phyloP scores from a whole-genome alignment of 176 grass and related monocot genomes.

The Stipa capillata region DNA sequence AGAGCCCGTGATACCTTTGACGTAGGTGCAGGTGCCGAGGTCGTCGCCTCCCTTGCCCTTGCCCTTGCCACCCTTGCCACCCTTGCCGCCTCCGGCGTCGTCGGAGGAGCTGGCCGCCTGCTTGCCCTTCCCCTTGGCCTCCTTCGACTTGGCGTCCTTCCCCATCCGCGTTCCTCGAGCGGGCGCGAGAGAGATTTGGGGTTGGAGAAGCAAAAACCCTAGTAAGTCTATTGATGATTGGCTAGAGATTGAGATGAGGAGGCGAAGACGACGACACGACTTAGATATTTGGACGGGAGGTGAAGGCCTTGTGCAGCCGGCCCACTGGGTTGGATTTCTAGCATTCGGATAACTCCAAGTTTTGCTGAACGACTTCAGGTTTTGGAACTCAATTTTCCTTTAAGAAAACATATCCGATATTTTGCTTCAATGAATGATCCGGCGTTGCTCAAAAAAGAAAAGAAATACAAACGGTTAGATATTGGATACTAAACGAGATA shows the following conservation, averaged over 20 bases:
- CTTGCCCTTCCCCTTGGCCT: constrained; percentile 74
- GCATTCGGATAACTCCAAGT: too few species aligned
- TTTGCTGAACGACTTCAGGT: too few species aligned
- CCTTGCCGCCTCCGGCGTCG: constrained; percentile 41
- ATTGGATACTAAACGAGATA: too few species aligned
- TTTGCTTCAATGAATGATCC: too few species aligned
- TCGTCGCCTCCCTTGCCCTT: constrained; percentile 84
- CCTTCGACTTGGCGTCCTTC: constrained; percentile 83
- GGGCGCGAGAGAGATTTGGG: too few species aligned
- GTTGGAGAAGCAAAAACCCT: constrained; percentile 31
- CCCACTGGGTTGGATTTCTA: not conserved
- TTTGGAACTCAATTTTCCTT: too few species aligned
- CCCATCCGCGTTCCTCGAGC: constrained; percentile 42
- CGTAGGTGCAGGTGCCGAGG: constrained; percentile 91
- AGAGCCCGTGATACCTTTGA: constrained; percentile 58
- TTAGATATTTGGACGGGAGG: not conserved
- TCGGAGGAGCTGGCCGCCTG: constrained; percentile 46
- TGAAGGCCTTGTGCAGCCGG: not conserved
- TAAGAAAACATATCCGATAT: too few species aligned
- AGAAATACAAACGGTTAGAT: too few species aligned
- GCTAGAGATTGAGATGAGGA: not conserved
- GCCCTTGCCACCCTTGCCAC: constrained; percentile 76
- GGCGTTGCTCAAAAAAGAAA: too few species aligned
- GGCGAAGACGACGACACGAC: not conserved
- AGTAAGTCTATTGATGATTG: not conserved